Base-by-base conservation (phyloP, 2,329 filamentous ascomycete genomes). In the Aspergillus chevalieri region DNA sequence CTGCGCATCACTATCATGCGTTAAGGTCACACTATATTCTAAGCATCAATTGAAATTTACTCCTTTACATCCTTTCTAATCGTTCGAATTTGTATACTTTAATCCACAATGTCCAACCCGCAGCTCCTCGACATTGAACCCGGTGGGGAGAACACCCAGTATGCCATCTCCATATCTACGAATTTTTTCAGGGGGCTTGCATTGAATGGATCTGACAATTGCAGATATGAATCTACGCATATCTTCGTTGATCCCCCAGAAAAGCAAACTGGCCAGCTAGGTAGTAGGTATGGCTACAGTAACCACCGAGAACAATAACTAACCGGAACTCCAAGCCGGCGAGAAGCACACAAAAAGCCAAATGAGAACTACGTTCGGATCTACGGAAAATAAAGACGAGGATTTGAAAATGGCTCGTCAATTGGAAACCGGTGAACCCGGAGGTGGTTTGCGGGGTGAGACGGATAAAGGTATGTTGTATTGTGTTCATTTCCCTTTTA, bases 131-230 rank as follows among this genome's bases (percentile, higher is more conserved):
- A 81, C 57, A 83, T 78, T 26, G 76, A 77, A 50, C 72, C 73
- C 15, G 82, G 82, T 60, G 82, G 82, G 56, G 80, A 84, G 65
- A 74, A 74, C 50, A 78, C 76, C 4, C 81, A 81, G 75, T 81
- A 72, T 48, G 69, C 57, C 46, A 15, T 46, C n/a, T 10, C 22
- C 10, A 3, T 21, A 33, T 34, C 43, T 15, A 10, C 19, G 14
- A n/a, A 4, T 19, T 12, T 19, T 19, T 30, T 6, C 38, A 41
- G 17, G 10, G 19, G 12, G 1, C 3, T 19, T 41, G 19, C 3
- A 14, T 41, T 19, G 15, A 10, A 19, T 19, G 8, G 3, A n/a
- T 33, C 28, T 39, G 46, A 30, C 7, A 15, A 39, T n/a, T 48
- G 3, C 48, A 81, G 78, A 67, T 84, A 85, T 65, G 82, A 84